A percentile compares a stretch with the other conserved stretches of the same genome.
phyloP scores from a whole-genome alignment of 2,329 filamentous ascomycete species.

The Metarhizium sp. region DNA sequence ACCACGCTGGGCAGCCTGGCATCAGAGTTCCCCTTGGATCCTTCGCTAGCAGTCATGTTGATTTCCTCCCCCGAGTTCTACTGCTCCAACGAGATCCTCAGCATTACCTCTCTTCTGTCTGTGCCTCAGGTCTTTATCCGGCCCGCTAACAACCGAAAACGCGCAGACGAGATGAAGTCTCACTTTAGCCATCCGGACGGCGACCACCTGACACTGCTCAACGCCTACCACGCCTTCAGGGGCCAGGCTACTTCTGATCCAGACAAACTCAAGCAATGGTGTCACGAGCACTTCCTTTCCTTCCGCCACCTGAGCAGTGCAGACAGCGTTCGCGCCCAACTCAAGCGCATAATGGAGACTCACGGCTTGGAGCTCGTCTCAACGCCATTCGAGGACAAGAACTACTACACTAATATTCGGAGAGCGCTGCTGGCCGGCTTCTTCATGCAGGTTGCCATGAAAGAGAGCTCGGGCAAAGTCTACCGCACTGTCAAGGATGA shows the following conservation, averaged over 20 bases:
- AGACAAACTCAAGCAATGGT: slow-evolving; percentile 77
- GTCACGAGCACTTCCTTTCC: slow-evolving; percentile 91
- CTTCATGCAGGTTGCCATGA: slow-evolving; percentile 99
- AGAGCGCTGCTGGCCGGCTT: slow-evolving; percentile 87
- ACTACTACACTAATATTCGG: slow-evolving; percentile 97
- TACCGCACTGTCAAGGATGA: slow-evolving; percentile 97
- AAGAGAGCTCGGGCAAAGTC: slow-evolving; percentile 76
- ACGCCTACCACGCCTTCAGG: slow-evolving; percentile 98
- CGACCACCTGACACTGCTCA: slow-evolving; percentile 91
- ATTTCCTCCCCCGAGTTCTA: slow-evolving; percentile 97
- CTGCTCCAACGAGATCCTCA: slow-evolving; percentile 96
- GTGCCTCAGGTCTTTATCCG: slow-evolving; percentile 92
- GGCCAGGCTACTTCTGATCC: slow-evolving; percentile 49
- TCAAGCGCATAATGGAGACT: slow-evolving; percentile 95
- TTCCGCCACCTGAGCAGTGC: slow-evolving; percentile 82
- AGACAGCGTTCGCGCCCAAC: slow-evolving; percentile 85
- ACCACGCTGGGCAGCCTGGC: slow-evolving; percentile 78
- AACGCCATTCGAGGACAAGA: slow-evolving; percentile 87
- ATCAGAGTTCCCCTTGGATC: slow-evolving; percentile 92
- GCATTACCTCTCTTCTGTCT: slow-evolving; percentile 85
- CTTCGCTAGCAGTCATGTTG: slow-evolving; percentile 90
- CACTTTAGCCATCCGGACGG: slow-evolving; percentile 88
- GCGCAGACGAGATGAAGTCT: slow-evolving; percentile 94
- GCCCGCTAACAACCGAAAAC: slow-evolving; percentile 74
- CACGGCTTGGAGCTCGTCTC: slow-evolving; percentile 77